Base-by-base conservation (phyloP, 2,329 filamentous ascomycete species). In the Sordariomycetes sp. region DNA sequence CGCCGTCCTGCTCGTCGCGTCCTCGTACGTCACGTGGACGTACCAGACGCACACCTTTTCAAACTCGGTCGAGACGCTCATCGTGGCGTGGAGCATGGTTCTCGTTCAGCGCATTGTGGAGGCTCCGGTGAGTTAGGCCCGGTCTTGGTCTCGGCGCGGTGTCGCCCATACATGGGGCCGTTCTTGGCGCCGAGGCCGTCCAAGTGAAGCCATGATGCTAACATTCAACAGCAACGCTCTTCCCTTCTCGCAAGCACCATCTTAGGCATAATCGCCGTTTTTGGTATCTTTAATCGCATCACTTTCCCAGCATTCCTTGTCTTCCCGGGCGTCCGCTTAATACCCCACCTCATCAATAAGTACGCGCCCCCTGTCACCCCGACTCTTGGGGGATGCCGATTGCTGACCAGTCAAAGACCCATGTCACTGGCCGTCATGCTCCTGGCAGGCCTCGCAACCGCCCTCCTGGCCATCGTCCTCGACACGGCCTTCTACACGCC, bases 41-140 rank as follows among this genome's bases (percentile, higher is more conserved):
- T 96, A 92, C 73, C 94, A 99, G 72, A 94, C 90, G 20, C 94
- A 99, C 72, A 97, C 94, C 13, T 97, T 99, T 70, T 97, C 92
- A 61, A 99, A 99, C 72, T 95, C 92, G 60, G 81, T 97, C 62
- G 94, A 99, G 74, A 97, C 94, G 2, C 76, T 99, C 64, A 80
- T 92, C 55, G 90, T 99, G 55, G 82, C 89, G 57, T 99, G 94
- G 94, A 91, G 88, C 66, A 73, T 99, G 69, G 91, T 97, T 53
- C 74, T 99, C 69, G 91, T 96, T 60, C 84, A 89, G 70, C 85
- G 92, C 67, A 94, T 97, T 63, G 77, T 87, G 52, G 84, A 86
- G 62, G 83, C 86, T 65, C 87, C 86, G 73, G 90, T 94, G 76
- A 52, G 80, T 70, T 53, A 25, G 13, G 15, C 1, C 45, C 10